Percentiles rank a stretch among this genome's conserved stretches.
These are phyloP conservation scores for Eimeria tenella DNA, from an alignment of 169 alveolate species.

Conservation along the genomic window DNA sequence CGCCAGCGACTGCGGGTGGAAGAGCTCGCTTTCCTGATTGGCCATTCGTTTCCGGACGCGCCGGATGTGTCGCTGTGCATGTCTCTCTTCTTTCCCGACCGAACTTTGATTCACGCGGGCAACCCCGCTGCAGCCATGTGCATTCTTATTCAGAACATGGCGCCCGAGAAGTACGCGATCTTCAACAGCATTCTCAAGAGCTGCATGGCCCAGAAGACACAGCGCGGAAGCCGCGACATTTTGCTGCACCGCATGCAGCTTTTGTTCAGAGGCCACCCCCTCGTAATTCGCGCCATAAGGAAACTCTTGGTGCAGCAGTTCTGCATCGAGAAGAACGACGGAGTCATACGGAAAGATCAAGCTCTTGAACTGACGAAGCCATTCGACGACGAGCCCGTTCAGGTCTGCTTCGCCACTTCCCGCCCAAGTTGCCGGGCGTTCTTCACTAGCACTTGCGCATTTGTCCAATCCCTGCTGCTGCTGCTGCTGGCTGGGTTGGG, in stretches of 20 bases:
- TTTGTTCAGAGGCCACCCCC: constrained; percentile 73
- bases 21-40: constrained; percentile 71
- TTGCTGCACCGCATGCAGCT: constrained; percentile 74
- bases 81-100: constrained; percentile 70
- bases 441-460: not conserved
- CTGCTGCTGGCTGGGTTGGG: too few relatives aligned
- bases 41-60: constrained; percentile 48
- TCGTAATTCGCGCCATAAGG: constrained; percentile 70
- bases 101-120: constrained; percentile 51
- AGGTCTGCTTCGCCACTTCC: not conserved
- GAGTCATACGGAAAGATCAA: constrained; percentile 35
- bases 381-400: constrained; percentile 62
- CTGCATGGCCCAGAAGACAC: constrained; percentile 54
- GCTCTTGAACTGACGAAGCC: constrained; percentile 71
- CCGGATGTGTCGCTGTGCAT: constrained; percentile 73
- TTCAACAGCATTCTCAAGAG: constrained; percentile 68
- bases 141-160: constrained; percentile 68
- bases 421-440: not conserved
- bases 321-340: constrained; percentile 71
- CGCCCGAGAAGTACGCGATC: constrained; percentile 70
- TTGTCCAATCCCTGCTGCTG: not conserved
- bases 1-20: constrained; percentile 70
- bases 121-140: constrained; percentile 77
- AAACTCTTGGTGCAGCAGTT: constrained; percentile 73
- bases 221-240: constrained; percentile 72